phyloP scores from a whole-genome alignment of 2,329 filamentous ascomycete genomes.

The Trichothecium roseum region DNA sequence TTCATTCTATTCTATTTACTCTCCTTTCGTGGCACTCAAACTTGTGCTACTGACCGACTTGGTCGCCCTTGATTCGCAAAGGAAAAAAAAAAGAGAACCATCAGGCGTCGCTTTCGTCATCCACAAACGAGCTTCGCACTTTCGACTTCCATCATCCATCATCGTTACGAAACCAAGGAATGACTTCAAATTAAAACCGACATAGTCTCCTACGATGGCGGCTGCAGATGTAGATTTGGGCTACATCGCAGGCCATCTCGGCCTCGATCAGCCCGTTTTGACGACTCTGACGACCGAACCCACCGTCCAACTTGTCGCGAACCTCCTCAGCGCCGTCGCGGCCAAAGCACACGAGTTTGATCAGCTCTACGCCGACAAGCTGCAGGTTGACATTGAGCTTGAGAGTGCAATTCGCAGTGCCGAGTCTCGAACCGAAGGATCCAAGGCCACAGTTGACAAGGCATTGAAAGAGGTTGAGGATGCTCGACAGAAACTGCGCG shows the following conservation, averaged over 20 bases:
- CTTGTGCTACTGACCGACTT: too few relatives aligned
- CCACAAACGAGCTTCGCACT: too few relatives aligned
- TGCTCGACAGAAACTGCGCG: slow-evolving; percentile 67
- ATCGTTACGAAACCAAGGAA: too few relatives aligned
- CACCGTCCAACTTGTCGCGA: slow-evolving; percentile 67
- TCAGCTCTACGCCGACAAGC: slow-evolving; percentile 73
- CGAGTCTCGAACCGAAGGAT: slow-evolving; percentile 70
- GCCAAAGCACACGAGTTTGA: slow-evolving; percentile 76
- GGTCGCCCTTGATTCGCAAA: too few relatives aligned
- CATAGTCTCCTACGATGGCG: slow-evolving; percentile 21
- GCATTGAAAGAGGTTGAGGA: slow-evolving; percentile 75
- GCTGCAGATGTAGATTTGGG: slow-evolving; percentile 50
- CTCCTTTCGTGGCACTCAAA: too few relatives aligned
- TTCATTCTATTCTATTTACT: too few relatives aligned
- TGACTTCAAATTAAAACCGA: too few relatives aligned
- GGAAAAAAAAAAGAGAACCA: too few relatives aligned
- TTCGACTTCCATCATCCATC: not conserved
- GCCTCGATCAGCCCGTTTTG: slow-evolving; percentile 55
- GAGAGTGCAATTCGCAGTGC: slow-evolving; percentile 79
- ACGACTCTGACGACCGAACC: slow-evolving; percentile 53
- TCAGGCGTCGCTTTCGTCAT: too few relatives aligned
- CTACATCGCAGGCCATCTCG: slow-evolving; percentile 63
- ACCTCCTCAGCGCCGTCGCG: slow-evolving; percentile 64
- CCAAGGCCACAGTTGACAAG: slow-evolving; percentile 75
- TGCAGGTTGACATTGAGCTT: slow-evolving; percentile 82